phyloP scores from a whole-genome alignment of 805 yeast genomes.

The Ogataea zsoltii region DNA sequence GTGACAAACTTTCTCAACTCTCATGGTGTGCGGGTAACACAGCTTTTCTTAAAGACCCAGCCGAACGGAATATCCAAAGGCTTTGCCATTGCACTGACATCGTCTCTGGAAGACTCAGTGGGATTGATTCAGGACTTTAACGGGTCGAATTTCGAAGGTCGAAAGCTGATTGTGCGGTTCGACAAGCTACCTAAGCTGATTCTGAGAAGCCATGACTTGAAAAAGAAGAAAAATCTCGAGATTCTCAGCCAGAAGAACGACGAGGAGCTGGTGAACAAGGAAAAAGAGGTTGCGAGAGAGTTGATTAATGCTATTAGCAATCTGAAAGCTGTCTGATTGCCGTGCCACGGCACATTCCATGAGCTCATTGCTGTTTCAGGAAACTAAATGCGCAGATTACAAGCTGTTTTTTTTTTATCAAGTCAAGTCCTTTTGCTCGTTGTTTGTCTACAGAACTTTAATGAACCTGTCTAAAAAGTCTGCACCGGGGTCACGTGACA shows the following conservation, averaged over 20 bases:
- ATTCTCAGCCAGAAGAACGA: slow-evolving; percentile 8
- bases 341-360: background rate
- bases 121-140: slow-evolving; percentile 52
- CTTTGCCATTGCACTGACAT: slow-evolving; percentile 62
- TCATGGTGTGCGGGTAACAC: slow-evolving; percentile 8
- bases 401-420: background rate
- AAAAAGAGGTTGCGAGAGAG: slow-evolving; percentile 31
- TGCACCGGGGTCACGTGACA: background rate
- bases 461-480: background rate
- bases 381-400: background rate
- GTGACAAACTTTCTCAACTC: slow-evolving; percentile 18
- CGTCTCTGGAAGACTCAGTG: slow-evolving; percentile 45
- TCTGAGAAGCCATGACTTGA: slow-evolving; percentile 25
- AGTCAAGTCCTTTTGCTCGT: background rate
- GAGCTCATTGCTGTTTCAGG: slow-evolving; percentile 1
- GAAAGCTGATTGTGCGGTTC: slow-evolving; percentile 59
- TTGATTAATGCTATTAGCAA: slow-evolving; percentile 24
- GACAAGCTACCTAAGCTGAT: slow-evolving; percentile 52
- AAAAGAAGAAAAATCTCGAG: slow-evolving; percentile 20
- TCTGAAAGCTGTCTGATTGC: slow-evolving; percentile 14
- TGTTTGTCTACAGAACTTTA: background rate
- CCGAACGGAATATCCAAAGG: slow-evolving; percentile 50
- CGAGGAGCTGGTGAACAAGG: slow-evolving; percentile 19
- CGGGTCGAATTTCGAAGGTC: slow-evolving; percentile 55
- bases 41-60: slow-evolving; percentile 38